Conservation (phyloP, 495 filamentous ascomycete genomes). For the Cairneyella variabilis region DNA sequence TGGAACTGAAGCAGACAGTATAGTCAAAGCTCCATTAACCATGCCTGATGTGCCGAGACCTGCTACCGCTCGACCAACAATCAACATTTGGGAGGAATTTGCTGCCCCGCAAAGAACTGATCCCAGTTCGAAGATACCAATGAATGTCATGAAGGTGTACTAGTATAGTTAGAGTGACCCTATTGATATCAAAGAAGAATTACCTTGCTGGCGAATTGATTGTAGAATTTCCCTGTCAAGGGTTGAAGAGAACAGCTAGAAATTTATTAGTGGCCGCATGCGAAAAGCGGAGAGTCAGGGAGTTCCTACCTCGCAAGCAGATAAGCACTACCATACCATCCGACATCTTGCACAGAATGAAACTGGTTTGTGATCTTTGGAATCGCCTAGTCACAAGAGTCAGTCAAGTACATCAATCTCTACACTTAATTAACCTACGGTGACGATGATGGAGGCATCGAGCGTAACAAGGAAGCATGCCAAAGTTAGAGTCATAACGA, state of each 20-base stretch:
- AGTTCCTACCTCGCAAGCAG: conserved; percentile 33
- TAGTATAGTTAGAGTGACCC: conserved; percentile 9
- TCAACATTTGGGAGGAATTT: conserved; percentile 44
- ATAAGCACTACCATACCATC: conserved; percentile 51
- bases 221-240: conserved; percentile 42
- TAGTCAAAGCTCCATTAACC: conserved; percentile 48
- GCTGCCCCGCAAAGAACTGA: conserved; percentile 52
- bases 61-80: conserved; percentile 51
- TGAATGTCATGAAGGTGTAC: conserved; percentile 41
- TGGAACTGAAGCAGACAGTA: conserved; percentile 43
- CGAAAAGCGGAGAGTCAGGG: background rate
- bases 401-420: conserved; percentile 27
- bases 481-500: conserved; percentile 28
- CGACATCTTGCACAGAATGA: conserved; percentile 34
- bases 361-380: conserved; percentile 40
- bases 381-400: conserved; percentile 25
- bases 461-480: conserved; percentile 45
- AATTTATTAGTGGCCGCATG: background rate
- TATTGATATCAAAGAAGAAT: background rate
- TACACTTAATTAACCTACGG: conserved; percentile 11
- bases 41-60: conserved; percentile 47
- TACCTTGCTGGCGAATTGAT: conserved; percentile 38
- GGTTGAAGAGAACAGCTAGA: conserved; percentile 39
- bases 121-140: conserved; percentile 47
- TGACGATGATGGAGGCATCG: conserved; percentile 45